Evolutionary conservation across 805 yeast genomes (phyloP).

Genomic region (Pichia thaimueangensis): DNA sequence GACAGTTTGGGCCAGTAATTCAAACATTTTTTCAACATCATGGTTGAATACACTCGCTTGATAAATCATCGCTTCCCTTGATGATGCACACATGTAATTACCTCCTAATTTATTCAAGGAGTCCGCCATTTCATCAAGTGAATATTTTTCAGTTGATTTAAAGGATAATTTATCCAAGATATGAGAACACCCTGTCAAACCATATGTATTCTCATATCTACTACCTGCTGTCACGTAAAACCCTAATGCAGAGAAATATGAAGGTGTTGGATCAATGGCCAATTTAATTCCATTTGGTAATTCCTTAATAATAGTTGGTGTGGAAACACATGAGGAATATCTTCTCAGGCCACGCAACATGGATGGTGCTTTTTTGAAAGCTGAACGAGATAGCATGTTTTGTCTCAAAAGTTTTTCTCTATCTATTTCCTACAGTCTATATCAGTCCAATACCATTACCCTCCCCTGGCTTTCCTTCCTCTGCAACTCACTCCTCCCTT

Average conservation of each 20-base stretch:
- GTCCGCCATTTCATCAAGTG: slow-evolving; percentile 68
- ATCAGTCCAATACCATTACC: not conserved
- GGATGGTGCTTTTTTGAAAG: not conserved
- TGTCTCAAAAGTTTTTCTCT: no score
- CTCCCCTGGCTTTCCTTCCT: not conserved
- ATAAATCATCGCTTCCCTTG: slow-evolving; percentile 86
- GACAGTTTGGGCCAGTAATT: slow-evolving; percentile 71
- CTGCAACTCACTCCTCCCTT: not conserved
- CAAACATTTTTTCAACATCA: slow-evolving; percentile 75
- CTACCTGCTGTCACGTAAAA: slow-evolving; percentile 89
- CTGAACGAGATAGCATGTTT: not conserved
- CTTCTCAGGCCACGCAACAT: not conserved
- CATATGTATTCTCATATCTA: slow-evolving; percentile 57
- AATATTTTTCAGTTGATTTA: slow-evolving; percentile 53
- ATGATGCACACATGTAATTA: slow-evolving; percentile 86
- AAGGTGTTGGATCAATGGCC: slow-evolving; percentile 79
- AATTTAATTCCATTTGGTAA: slow-evolving; percentile 74
- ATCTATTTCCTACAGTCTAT: not conserved
- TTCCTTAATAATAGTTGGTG: slow-evolving; percentile 27
- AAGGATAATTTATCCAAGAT: slow-evolving; percentile 81
- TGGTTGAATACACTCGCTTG: slow-evolving; percentile 91
- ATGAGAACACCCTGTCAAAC: slow-evolving; percentile 71
- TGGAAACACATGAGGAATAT: not conserved
- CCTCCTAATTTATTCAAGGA: slow-evolving; percentile 81
- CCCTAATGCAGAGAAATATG: slow-evolving; percentile 88